Percentiles rank a stretch among this genome's conserved stretches.
These are phyloP conservation scores for Cystofilobasidium bisporidii DNA, from an alignment of 768 basidiomycete species.

Conservation along the genomic window DNA sequence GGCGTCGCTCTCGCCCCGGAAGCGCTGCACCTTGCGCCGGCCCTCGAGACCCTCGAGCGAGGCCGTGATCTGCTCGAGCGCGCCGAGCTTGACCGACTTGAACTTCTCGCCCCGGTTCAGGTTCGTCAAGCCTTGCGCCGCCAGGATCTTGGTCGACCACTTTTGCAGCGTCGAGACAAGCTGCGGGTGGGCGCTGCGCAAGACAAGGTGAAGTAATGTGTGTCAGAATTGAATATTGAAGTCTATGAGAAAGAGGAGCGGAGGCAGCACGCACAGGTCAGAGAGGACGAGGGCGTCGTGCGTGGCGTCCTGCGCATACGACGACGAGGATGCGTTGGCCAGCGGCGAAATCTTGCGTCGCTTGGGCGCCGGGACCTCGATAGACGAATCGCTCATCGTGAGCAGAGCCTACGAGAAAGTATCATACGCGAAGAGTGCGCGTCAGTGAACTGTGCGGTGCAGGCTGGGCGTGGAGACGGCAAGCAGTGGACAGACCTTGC, in stretches of 20 bases:
- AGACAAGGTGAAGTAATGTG: no score
- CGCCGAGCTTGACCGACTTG: conserved; percentile 49
- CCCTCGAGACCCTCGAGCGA: conserved; percentile 43
- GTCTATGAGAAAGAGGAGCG: no score
- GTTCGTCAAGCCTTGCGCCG: conserved; percentile 65
- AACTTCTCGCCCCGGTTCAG: conserved; percentile 57
- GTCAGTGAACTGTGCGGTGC: no score
- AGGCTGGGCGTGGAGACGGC: no score
- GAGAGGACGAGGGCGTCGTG: conserved; percentile 21
- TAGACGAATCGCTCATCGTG: conserved; percentile 3
- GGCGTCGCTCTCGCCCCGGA: conserved; percentile 38
- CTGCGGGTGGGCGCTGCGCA: conserved; percentile 12
- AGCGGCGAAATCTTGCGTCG: conserved; percentile 18
- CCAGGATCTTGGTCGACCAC: conserved; percentile 93
- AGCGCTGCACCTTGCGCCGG: conserved; percentile 15
- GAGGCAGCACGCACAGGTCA: conserved; percentile 22
- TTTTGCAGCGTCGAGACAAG: conserved; percentile 61
- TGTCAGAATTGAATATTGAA: no score
- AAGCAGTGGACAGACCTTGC: not conserved
- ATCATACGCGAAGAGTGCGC: no score
- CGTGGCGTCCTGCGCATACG: conserved; percentile 19
- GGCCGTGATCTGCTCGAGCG: conserved; percentile 69
- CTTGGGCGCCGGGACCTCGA: conserved; percentile 20
- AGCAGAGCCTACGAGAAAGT: conserved; percentile 7
- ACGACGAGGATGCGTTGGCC: not conserved